Percentiles rank a stretch among this genome's conserved stretches.
Conservation (phyloP, 495 filamentous ascomycete genomes). For the Lophiotrema nucula region DNA sequence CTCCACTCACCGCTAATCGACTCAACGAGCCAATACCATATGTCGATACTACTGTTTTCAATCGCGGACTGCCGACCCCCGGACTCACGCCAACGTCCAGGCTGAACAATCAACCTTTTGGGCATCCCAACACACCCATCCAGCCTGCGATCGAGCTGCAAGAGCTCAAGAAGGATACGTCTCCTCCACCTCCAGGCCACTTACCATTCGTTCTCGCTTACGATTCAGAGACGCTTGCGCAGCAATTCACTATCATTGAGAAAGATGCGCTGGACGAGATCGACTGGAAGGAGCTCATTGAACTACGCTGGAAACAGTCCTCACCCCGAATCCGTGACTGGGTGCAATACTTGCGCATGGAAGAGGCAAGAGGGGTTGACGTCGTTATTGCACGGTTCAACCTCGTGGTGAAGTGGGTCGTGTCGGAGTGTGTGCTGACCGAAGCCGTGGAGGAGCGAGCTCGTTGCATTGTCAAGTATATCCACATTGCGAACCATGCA, state of each 20-base stretch:
- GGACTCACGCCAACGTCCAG: conserved; percentile 32
- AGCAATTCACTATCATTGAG: conserved; percentile 94
- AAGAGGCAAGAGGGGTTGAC: conserved; percentile 83
- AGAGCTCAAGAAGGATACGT: conserved; percentile 27
- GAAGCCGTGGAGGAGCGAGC: conserved; percentile 77
- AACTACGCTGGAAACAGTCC: conserved; percentile 83
- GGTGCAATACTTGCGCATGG: conserved; percentile 87
- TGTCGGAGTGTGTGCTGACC: conserved; percentile 89
- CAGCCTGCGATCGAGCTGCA: conserved; percentile 30
- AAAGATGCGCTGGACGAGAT: conserved; percentile 95
- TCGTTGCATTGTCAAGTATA: conserved; percentile 81
- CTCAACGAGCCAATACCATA: conserved; percentile 24
- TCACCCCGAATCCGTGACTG: conserved; percentile 69
- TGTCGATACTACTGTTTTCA: conserved; percentile 23
- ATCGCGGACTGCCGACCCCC: conserved; percentile 23
- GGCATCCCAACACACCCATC: conserved; percentile 9
- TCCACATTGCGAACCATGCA: conserved; percentile 86
- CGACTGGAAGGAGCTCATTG: conserved; percentile 96
- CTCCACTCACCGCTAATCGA: conserved; percentile 61
- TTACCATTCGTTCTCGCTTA: conserved; percentile 90
- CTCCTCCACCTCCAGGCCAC: conserved; percentile 52
- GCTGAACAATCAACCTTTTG: conserved; percentile 29
- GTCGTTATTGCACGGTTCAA: conserved; percentile 97
- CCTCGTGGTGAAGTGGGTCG: conserved; percentile 94
- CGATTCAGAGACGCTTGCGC: conserved; percentile 82